Evolutionary conservation across 495 filamentous ascomycete genomes (phyloP), one percentile per base, ranked within the genome.

Genomic region (Zalerion maritima): DNA sequence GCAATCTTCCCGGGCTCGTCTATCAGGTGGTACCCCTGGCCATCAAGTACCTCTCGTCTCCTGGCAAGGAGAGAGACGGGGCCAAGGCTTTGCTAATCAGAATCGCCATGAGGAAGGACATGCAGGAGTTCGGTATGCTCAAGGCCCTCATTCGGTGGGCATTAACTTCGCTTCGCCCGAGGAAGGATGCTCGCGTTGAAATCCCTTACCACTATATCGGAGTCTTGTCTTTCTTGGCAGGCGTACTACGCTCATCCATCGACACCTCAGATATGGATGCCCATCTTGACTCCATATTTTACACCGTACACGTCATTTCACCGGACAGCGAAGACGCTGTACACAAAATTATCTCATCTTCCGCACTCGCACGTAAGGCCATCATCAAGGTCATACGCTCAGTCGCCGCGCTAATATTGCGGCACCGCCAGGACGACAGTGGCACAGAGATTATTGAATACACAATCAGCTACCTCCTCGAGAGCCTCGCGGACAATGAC

Each of bases 1-100:
- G 31, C 3, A 43, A 68, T 15, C 54, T 83, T 7, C 84, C 89
- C 0, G 61, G 64, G n/a, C 62, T 94, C 24, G 64, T 80, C 0
- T 55, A 60, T 10, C 63, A 81, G n/a, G 49, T 89, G 26, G 53
- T 94, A 18, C 65, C 69, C 5, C 47, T 91, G n/a, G 76, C 69
- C 7, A 49, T 80, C 32, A 58, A 67, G 30, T 78, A 80, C 43
- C 69, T 99, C 18, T 58, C 68, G 17, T 68, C 64, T 2, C 58
- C 89, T 0, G 79, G 84, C 2, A 94, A 92, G 47, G 84, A 93
- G 47, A 71, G 81, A 27, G 81, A 89, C 50, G 81, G 83, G 11
- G 85, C 87, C 6, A 81, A 74, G 19, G 61, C 67, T 6, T 58
- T 94, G n/a, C 56, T 99, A 18, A 77, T 85, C 7, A 68, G 85